Base-by-base conservation (phyloP, 192 early-diverging fungal species). In the Piromyces finnis region DNA sequence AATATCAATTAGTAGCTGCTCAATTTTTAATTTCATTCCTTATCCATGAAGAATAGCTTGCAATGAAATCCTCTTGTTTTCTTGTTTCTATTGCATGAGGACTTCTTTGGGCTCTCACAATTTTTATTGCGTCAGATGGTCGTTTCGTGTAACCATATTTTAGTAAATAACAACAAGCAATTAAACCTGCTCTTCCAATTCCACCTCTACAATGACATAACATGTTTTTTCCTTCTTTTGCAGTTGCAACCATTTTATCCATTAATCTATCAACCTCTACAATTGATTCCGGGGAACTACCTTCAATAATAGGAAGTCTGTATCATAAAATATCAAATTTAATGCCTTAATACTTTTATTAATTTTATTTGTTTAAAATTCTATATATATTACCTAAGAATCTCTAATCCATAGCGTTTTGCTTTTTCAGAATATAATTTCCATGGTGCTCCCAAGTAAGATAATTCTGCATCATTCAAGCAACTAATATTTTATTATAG, bases 91-190 rank as follows among this genome's bases (percentile, higher is more conserved):
- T 51, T 1, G 41, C 41, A 4, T 51, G 15, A 22, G 17, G 26
- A 27, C 51, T 68, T 68, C 51, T 68, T n/a, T 68, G 51, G 2
- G 51, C 51, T n/a, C 51, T 68, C 9, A 68, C 51, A 26, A 68
- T 68, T 68, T 68, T 68, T 26, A 68, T 68, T 9, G 51, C 51
- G 9, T 68, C 51, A 26, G 51, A 26, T n/a, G 2, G 22, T n/a
- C 9, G 26, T 68, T 68, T 68, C n/a, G 51, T 68, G 22, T 87
- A 90, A 17, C 83, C 82, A 30, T 86, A 86, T 29, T 90, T 81
- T 16, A 94, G 79, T 39, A 94, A 81, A 85, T 89, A 92, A 78
- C 93, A 94, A 81, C 92, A 92, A 0, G 92, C 93, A 68, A 94
- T 86, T n/a, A 94, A 80, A 5, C 91, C 93, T 16, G 93, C 93